Conservation (phyloP, 208 protist species). For the Angomonas deanei region DNA sequence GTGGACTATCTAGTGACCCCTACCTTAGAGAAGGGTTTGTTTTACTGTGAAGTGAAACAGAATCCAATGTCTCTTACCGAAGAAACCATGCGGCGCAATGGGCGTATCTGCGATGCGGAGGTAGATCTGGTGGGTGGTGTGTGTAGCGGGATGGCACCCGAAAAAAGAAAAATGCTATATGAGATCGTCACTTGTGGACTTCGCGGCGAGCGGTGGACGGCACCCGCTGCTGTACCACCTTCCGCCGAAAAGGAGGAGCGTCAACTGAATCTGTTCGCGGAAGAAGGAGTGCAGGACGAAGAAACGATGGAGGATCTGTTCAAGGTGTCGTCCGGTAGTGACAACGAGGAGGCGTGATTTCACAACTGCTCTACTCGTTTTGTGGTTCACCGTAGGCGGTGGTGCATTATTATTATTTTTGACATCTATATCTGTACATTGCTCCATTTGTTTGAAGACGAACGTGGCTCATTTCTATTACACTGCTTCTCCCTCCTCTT, state of each 20-base stretch:
- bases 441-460: too few species aligned
- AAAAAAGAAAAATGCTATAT: not conserved
- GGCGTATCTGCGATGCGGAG: not conserved
- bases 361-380: too few species aligned
- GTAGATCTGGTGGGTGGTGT: constrained; percentile 1
- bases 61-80: not conserved
- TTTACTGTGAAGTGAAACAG: constrained; percentile 8
- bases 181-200: not conserved
- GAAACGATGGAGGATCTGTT: constrained; percentile 1
- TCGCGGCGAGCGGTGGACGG: not conserved
- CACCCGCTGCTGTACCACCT: not conserved
- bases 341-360: not conserved
- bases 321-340: not conserved
- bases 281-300: not conserved
- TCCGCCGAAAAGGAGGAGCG: not conserved
- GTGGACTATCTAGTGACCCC: constrained; percentile 39
- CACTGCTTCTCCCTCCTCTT: too few species aligned
- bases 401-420: too few species aligned
- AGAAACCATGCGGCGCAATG: not conserved
- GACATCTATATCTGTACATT: too few species aligned
- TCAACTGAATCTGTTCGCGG: not conserved
- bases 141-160: not conserved
- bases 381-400: too few species aligned
- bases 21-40: not conserved
- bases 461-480: too few species aligned